Evolutionary conservation across 495 filamentous ascomycete genomes (phyloP), one percentile per base, ranked within the genome.

Genomic region (Hypoxylon cercidicola): DNA sequence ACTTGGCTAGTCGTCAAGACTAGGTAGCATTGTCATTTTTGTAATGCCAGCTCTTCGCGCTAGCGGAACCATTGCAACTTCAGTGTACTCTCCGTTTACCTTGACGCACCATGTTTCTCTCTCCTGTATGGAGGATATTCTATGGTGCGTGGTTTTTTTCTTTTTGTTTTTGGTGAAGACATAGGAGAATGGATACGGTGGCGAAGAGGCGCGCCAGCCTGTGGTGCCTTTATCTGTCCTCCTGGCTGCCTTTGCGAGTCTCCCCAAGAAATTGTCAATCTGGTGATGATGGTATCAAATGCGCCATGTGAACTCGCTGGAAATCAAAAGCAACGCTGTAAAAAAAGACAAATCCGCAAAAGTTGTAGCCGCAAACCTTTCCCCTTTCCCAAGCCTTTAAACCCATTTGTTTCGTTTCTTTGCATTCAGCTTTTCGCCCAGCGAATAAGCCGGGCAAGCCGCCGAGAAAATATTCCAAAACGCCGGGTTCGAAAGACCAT

Each of bases 191-290:
- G 60, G 62, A 52, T 63, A 55, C 60, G 71, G 69, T 61, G 55
- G 69, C 71, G 68, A 69, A 67, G 71, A 74, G 71, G 71, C 65
- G 71, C 69, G 62, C 71, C 68, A 69, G 59, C 71, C 69, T 71
- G 71, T 72, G 71, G 71, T 69, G 62, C 65, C 39, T 66, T 66
- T 40, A 59, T 60, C 49, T 34, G n/a, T 44, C 66, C 69, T 72
- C 68, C 61, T 50, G 64, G 68, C 62, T 55, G 51, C 50, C 32
- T 55, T 60, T 56, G 63, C 54, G 65, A 59, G 55, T 53, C 43
- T 53, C 41, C 49, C 55, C 39, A 47, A 66, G 52, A 64, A 56
- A 35, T 61, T 71, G 67, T 54, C 62, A 66, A 59, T 69, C 56
- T 62, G 58, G 59, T 52, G 49, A 37, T 13, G 41, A 23, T 66